Conservation (phyloP, 2,329 filamentous ascomycete species). For the Dryadomyces quercivorus region DNA sequence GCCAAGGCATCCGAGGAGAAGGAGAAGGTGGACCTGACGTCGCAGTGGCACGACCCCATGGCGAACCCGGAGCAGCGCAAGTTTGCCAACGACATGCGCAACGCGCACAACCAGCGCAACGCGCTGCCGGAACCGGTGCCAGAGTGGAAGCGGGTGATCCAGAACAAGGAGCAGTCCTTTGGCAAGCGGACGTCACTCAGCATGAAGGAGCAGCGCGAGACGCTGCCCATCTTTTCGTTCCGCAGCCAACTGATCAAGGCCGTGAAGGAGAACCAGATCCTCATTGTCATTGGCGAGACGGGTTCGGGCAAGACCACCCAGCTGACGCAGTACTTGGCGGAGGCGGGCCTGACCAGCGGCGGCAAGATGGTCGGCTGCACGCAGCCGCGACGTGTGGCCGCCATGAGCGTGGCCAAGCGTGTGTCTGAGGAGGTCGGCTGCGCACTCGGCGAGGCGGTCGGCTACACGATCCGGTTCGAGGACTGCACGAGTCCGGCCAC, state of each 20-base stretch:
- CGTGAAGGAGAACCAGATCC: constrained; percentile 72
- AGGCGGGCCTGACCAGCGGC: constrained; percentile 76
- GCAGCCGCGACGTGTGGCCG: constrained; percentile 90
- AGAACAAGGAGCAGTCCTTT: constrained; percentile 65
- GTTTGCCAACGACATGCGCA: constrained; percentile 79
- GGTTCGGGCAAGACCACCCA: constrained; percentile 97
- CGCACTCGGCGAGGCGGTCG: constrained; percentile 79
- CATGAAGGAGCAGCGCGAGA: constrained; percentile 90
- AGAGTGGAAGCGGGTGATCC: constrained; percentile 83
- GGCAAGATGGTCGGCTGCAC: constrained; percentile 94
- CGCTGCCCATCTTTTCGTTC: constrained; percentile 80
- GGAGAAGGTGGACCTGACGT: constrained; percentile 70
- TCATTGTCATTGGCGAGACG: constrained; percentile 95
- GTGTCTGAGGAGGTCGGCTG: constrained; percentile 94
- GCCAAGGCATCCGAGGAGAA: constrained; percentile 68
- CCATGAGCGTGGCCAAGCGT: constrained; percentile 95
- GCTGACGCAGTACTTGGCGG: constrained; percentile 86
- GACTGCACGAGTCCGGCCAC: constrained; percentile 81
- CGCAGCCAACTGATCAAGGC: constrained; percentile 79
- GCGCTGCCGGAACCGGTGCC: constrained; percentile 50
- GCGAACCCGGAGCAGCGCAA: constrained; percentile 70
- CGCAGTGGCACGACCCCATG: constrained; percentile 98
- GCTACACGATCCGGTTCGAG: constrained; percentile 96
- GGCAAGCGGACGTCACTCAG: constrained; percentile 82
- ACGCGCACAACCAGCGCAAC: constrained; percentile 41